Conservation (phyloP, 352 stramenopile genomes). For the Globisporangium abappressorium region DNA sequence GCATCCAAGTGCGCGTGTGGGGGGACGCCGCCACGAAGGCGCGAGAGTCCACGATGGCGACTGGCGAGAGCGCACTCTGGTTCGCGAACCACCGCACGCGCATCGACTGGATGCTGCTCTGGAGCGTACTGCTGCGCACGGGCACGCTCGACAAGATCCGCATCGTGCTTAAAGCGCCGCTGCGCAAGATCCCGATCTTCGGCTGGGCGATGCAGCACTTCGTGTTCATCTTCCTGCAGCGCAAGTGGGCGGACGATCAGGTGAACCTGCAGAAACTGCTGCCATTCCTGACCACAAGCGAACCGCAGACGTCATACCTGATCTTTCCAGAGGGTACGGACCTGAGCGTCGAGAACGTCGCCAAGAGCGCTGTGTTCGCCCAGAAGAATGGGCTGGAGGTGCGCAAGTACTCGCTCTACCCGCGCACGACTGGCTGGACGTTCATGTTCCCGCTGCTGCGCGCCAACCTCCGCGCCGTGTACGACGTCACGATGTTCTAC, state of each 20-base stretch:
- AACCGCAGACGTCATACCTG: constrained; percentile 64
- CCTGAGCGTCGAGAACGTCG: constrained; percentile 58
- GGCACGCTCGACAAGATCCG: constrained; percentile 48
- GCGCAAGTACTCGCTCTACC: constrained; percentile 71
- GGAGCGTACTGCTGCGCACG: constrained; percentile 60
- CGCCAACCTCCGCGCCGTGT: constrained; percentile 59
- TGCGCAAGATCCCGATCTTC: constrained; percentile 72
- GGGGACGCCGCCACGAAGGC: constrained; percentile 53
- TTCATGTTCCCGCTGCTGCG: constrained; percentile 71
- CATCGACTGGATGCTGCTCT: constrained; percentile 86
- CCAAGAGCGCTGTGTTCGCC: constrained; percentile 61
- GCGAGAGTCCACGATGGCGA: constrained; percentile 33
- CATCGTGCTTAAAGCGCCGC: constrained; percentile 77
- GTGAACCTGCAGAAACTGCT: constrained; percentile 47
- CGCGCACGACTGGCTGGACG: constrained; percentile 69
- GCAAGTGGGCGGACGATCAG: constrained; percentile 62
- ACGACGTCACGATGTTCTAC: constrained; percentile 84
- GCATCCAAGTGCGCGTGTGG: constrained; percentile 60
- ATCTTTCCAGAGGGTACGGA: constrained; percentile 84
- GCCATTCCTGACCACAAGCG: constrained; percentile 43
- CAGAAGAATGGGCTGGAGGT: constrained; percentile 38
- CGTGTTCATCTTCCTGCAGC: constrained; percentile 80
- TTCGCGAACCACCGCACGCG: constrained; percentile 78
- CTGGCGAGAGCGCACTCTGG: constrained; percentile 64
- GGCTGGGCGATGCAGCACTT: constrained; percentile 88